A percentile compares a stretch with the other conserved stretches of the same genome.
phyloP scores from a whole-genome alignment of 345 rosid species.

The Clarkia xantiana region DNA sequence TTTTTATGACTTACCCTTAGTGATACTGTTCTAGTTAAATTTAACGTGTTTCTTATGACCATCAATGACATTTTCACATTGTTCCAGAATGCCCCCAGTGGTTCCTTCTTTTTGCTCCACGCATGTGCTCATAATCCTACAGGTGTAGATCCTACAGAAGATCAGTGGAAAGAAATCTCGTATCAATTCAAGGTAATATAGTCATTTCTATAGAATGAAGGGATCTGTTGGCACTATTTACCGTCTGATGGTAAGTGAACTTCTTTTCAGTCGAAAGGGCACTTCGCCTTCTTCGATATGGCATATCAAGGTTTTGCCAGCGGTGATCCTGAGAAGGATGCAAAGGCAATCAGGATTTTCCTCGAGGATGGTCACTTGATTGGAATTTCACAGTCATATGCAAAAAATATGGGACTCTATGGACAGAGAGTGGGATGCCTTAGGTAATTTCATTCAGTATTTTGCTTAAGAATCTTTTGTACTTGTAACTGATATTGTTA shows the following conservation, averaged over 20 bases:
- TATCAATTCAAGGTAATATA: conserved; percentile 54
- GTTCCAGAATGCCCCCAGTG: conserved; percentile 71
- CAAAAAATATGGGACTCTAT: conserved; percentile 97
- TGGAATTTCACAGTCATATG: conserved; percentile 93
- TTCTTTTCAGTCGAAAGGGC: conserved; percentile 53
- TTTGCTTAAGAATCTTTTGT: too few relatives aligned
- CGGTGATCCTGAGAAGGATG: conserved; percentile 92
- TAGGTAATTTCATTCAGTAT: conserved; percentile 31
- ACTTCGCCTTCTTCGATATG: conserved; percentile 93
- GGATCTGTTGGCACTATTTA: neutral
- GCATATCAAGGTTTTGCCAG: conserved; percentile 99
- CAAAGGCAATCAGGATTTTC: conserved; percentile 86
- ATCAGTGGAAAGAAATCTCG: conserved; percentile 91
- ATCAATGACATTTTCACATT: neutral
- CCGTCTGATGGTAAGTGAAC: conserved; percentile 7
- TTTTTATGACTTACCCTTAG: too few relatives aligned
- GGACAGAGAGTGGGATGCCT: conserved; percentile 98
- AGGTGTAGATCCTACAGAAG: conserved; percentile 91
- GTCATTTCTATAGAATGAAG: neutral
- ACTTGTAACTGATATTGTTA: too few relatives aligned
- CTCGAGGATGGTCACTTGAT: conserved; percentile 80
- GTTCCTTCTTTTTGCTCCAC: conserved; percentile 88
- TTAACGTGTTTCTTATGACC: too few relatives aligned
- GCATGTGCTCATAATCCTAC: conserved; percentile 94
- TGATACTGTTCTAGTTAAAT: too few relatives aligned